Evolutionary conservation across 257 asterid genomes (phyloP), one percentile per base, ranked within the genome.

Genomic region (Nyctanthes arbortristis): DNA sequence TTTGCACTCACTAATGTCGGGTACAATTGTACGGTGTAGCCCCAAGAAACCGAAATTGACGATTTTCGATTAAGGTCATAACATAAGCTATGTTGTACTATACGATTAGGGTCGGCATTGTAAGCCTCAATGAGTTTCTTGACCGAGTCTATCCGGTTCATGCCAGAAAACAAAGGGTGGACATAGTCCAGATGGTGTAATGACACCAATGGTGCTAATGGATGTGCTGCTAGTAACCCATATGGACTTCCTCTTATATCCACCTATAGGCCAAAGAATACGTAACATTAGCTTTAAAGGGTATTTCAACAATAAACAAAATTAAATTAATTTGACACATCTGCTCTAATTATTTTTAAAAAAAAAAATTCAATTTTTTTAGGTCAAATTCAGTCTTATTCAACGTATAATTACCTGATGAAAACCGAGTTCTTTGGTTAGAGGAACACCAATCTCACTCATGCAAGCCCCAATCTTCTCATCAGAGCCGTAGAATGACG

Each of bases 171-270:
- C 27, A 91, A 3, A 0, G 96, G 84, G 8, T 81, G 82, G 57
- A 91, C 78, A 64, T 79, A 79, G 79, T 84, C 95, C 5, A 91
- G 79, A 75, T 91, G 94, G n/a, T n/a, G n/a, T n/a, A n/a, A n/a
- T n/a, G n/a, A n/a, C n/a, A n/a, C n/a, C n/a, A n/a, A n/a, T n/a
- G n/a, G n/a, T n/a, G n/a, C n/a, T n/a, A n/a, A n/a, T n/a, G n/a
- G n/a, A n/a, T n/a, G n/a, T n/a, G n/a, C 92, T 5, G 96, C 79
- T 33, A 89, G 93, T 66, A 92, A 22, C 6, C 98, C 96, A 5
- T 74, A 84, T 6, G 88, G 88, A 63, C 78, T 79, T 29, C 94
- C 94, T 5, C 89, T 72, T 52, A 92, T 82, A 37, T 92, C 98
- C 71, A 88, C 57, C 96, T 87, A 49, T 13, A 18, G 3, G n/a